A percentile compares a stretch with the other conserved stretches of the same genome.
Conservation (phyloP, 2,329 filamentous ascomycete species). For the Cytospora mali region DNA sequence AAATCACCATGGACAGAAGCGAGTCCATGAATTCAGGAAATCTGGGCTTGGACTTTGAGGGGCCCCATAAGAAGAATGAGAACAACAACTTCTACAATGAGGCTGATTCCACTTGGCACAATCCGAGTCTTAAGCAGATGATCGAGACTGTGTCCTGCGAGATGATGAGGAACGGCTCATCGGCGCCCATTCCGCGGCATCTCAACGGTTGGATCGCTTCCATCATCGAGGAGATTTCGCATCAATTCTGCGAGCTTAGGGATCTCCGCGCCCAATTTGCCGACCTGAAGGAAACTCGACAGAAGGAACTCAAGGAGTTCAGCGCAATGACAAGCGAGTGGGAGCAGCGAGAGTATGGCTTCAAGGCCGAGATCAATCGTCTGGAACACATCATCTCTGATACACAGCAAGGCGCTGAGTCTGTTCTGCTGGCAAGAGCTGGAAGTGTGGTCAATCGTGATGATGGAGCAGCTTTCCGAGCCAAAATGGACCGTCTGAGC, state of each 20-base stretch:
- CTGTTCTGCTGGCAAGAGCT: slow-evolving; percentile 22
- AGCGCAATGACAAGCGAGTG: slow-evolving; percentile 19
- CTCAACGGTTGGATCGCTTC: slow-evolving; percentile 25
- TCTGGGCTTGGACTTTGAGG: neutral
- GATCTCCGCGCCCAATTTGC: slow-evolving; percentile 1
- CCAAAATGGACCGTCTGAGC: slow-evolving; percentile 20
- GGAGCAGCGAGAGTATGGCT: slow-evolving; percentile 18
- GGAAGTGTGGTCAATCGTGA: slow-evolving; percentile 22
- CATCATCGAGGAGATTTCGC: slow-evolving; percentile 26
- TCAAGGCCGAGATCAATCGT: slow-evolving; percentile 27
- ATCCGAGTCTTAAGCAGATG: slow-evolving; percentile 28
- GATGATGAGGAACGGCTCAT: slow-evolving; percentile 25
- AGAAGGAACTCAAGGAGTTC: slow-evolving; percentile 23
- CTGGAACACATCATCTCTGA: slow-evolving; percentile 26
- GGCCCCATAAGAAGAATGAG: neutral
- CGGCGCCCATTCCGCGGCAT: slow-evolving; percentile 27
- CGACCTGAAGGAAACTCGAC: slow-evolving; percentile 2
- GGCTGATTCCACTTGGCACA: slow-evolving; percentile 23
- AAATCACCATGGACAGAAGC: slow-evolving; percentile 15
- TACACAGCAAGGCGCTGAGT: slow-evolving; percentile 20
- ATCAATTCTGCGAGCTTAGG: slow-evolving; percentile 4
- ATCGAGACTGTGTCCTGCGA: slow-evolving; percentile 25
- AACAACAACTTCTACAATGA: slow-evolving; percentile 5
- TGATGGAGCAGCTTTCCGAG: slow-evolving; percentile 12
- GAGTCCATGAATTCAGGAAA: slow-evolving; percentile 12